Evolutionary conservation across 192 early-diverging fungal species (phyloP).

Genomic region (Powellomyces hirtus): DNA sequence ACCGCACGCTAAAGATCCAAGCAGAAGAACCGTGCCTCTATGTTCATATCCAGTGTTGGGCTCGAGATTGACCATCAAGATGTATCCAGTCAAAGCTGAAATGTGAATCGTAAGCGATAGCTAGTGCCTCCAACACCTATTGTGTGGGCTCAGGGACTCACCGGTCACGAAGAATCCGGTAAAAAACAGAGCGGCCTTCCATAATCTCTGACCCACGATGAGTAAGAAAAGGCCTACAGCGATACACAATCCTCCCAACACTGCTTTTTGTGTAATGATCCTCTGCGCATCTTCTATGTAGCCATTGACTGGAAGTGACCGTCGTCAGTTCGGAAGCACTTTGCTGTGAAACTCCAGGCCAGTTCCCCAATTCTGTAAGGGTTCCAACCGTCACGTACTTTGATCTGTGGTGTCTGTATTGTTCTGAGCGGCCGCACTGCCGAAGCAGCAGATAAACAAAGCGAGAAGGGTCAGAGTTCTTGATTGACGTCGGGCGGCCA

Average conservation of each 20-base stretch:
- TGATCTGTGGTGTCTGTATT: no score
- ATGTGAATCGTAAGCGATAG: not conserved
- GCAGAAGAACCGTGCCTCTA: slow-evolving; percentile 19
- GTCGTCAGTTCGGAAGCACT: no score
- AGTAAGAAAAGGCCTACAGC: slow-evolving; percentile 25
- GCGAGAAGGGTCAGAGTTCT: no score
- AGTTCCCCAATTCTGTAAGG: no score
- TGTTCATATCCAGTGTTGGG: slow-evolving; percentile 26
- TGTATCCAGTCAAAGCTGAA: slow-evolving; percentile 17
- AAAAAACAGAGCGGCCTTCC: slow-evolving; percentile 24
- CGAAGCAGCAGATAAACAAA: no score
- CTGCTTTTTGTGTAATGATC: slow-evolving; percentile 14
- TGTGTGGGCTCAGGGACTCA: not conserved
- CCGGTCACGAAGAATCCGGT: slow-evolving; percentile 29
- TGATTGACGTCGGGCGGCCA: no score
- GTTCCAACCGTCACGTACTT: no score
- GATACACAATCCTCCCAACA: slow-evolving; percentile 23
- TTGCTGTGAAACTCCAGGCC: no score
- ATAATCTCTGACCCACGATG: slow-evolving; percentile 27
- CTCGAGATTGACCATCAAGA: slow-evolving; percentile 25
- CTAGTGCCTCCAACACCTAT: not conserved
- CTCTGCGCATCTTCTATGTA: not conserved
- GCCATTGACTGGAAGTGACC: not conserved
- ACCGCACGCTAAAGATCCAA: slow-evolving; percentile 31
- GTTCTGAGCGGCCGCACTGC: no score